Percentiles rank a stretch among this genome's conserved stretches.
Conservation (phyloP, 306 rosid genomes). For the Quercus ilex region DNA sequence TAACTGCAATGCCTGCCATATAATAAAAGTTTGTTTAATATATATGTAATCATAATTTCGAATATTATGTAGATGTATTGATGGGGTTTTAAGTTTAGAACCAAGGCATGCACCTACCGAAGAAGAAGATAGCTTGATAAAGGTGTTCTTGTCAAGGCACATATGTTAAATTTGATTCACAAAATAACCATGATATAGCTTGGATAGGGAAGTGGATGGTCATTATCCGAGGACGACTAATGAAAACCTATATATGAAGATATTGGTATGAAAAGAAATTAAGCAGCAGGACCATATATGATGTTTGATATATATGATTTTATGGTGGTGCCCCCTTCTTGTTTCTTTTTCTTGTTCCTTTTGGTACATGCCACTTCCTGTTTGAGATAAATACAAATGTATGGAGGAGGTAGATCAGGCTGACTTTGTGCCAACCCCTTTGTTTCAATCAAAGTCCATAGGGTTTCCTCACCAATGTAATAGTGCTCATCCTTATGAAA, state of each 20-base stretch:
- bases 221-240: neutral
- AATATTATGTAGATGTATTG: neutral
- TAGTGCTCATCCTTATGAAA: neutral
- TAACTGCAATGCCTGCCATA: no score
- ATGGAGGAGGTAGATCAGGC: constrained; percentile 19
- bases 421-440: constrained; percentile 24
- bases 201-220: no score
- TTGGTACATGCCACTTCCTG: neutral
- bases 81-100: neutral
- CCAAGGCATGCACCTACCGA: neutral
- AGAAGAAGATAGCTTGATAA: neutral
- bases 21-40: no score
- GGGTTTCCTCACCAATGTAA: neutral
- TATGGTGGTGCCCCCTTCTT: no score
- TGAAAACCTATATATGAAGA: constrained; percentile 2
- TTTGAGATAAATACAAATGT: neutral
- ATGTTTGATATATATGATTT: no score
- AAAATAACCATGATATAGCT: no score
- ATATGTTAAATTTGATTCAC: no score
- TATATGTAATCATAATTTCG: no score
- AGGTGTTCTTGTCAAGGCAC: neutral
- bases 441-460: neutral
- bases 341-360: no score
- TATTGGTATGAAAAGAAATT: neutral
- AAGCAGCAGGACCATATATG: no score